Evolutionary conservation across 2,329 filamentous ascomycete species (phyloP), one percentile per base, ranked within the genome.

Genomic region (Basipetospora sp.): DNA sequence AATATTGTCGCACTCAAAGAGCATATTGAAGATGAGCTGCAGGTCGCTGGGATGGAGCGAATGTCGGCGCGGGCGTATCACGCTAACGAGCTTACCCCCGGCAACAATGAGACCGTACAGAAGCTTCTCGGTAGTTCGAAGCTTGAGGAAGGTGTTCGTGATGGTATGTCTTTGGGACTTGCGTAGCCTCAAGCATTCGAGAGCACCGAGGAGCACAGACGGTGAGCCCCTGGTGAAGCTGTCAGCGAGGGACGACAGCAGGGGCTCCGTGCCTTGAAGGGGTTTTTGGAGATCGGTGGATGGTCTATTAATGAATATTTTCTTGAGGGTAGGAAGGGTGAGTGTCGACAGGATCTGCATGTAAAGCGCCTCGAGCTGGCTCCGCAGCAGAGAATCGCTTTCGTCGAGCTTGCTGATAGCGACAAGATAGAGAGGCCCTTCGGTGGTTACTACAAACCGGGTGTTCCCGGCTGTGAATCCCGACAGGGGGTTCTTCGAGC

Each of bases 1-100:
- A 53, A 98, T 80, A 31, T 84, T 81, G 34, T 85, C 84, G 2
- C 88, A 90, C 60, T 93, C 87, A 50, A 98, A 98, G 2, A 98
- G 74, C 92, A 98, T 98, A 53, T 96, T 96, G 67, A 98, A 98
- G 43, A 98, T 87, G 32, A 98, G 71, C 52, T 94, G 88, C 17
- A 98, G 67, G 53, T 98, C 90, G 44, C 87, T 88, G 0, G 92
- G 90, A 49, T 98, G 92, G 3, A 98, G 67, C 1, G 87, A 94
- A 56, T 98, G 90, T 41, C 90, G 84, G 48, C 92, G 87, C 5
- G 92, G 92, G 27, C 90, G 71, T 41, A 96, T 81, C 27, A 98
- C 92, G 53, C 87, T 94, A 45, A 98, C 90, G 5, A 98, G 77
- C 50, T 81, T 80, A 4, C 87, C 88, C 10, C 87, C 86, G 4